Evolutionary conservation across 179 eudicot species (phyloP), one percentile per base, ranked within the genome.

Genomic region (Pouteria campechiana): DNA sequence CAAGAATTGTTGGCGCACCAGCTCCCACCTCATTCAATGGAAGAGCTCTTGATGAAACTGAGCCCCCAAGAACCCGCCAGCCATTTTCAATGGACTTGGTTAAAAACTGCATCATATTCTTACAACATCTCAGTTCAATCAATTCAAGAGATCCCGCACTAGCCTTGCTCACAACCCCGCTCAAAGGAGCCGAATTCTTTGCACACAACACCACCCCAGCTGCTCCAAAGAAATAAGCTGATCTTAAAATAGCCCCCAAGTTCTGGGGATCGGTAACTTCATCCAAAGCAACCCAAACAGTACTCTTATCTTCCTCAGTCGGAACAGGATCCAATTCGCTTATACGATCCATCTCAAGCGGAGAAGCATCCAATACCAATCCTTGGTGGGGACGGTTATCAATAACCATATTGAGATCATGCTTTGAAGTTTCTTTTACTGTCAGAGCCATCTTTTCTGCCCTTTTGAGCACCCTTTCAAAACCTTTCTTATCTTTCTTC

Each of bases 361-460:
- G 88, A 23, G 99, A 90, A 30, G 92, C 83, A 63, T 90, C 96
- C 11, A 90, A 75, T n/a, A 90, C 85, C 16, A 90, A 62, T 18
- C 99, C 96, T 60, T 90, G 99, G 63, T 90, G 99, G n/a, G 96
- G 99, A 20, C 99, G 85, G 43, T 77, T 87, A 67, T 90, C 99
- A 32, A 36, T 57, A 51, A 75, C 27, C 99, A 90, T 90, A 55
- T 90, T 90, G 23, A 90, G 85, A 52, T 90, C 96, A 57, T 90
- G 96, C 48, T 90, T 90, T 3, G 96, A 87, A n/a, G 79, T 44
- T 41, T 87, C 92, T 30, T 61, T 76, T 32, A 29, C 57, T 57
- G 55, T 77, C 8, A 90, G 54, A 9, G 88, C 87, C 19, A 82
- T 41, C 27, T 65, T 77, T 12, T 90, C 96, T 0, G 92, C 96